These are phyloP conservation scores for Quercus bicolor DNA, from an alignment of 306 rosid genomes.

Conservation along the genomic window DNA sequence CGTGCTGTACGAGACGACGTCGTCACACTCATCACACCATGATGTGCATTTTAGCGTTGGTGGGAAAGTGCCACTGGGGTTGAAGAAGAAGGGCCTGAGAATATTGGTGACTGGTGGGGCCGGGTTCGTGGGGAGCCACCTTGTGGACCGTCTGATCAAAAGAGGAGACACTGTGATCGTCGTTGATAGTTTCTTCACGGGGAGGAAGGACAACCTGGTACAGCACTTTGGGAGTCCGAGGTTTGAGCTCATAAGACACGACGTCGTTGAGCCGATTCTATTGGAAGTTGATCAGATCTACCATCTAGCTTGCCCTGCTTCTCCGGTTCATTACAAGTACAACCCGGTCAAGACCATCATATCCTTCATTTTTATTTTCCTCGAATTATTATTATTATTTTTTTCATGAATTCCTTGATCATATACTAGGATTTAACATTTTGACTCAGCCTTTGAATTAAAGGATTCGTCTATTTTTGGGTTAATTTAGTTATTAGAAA, in stretches of 20 bases:
- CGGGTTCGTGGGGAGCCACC: slow-evolving; percentile 93
- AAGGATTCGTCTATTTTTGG: no score
- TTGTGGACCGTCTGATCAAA: slow-evolving; percentile 81
- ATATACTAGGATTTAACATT: no score
- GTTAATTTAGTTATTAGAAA: no score
- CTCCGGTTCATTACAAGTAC: slow-evolving; percentile 93
- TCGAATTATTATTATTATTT: no score
- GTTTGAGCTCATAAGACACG: slow-evolving; percentile 89
- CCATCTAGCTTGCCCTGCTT: slow-evolving; percentile 93
- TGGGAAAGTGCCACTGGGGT: slow-evolving; percentile 39
- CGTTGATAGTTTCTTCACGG: slow-evolving; percentile 80
- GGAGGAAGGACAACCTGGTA: slow-evolving; percentile 65
- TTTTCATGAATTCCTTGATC: no score
- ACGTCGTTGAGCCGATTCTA: slow-evolving; percentile 80
- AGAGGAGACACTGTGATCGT: slow-evolving; percentile 84
- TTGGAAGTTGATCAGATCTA: slow-evolving; percentile 95
- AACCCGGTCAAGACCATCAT: slow-evolving; percentile 95
- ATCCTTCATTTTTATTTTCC: slow-evolving; percentile 39
- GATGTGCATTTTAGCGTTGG: neutral
- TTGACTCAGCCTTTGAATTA: no score
- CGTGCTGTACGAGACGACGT: slow-evolving; percentile 30
- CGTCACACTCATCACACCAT: no score
- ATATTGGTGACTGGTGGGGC: slow-evolving; percentile 90
- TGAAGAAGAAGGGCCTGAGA: slow-evolving; percentile 44
- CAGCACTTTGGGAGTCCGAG: slow-evolving; percentile 78